A percentile compares a stretch with the other conserved stretches of the same genome.
Conservation (phyloP, 768 basidiomycete genomes). For the Multifurca ochricompacta region DNA sequence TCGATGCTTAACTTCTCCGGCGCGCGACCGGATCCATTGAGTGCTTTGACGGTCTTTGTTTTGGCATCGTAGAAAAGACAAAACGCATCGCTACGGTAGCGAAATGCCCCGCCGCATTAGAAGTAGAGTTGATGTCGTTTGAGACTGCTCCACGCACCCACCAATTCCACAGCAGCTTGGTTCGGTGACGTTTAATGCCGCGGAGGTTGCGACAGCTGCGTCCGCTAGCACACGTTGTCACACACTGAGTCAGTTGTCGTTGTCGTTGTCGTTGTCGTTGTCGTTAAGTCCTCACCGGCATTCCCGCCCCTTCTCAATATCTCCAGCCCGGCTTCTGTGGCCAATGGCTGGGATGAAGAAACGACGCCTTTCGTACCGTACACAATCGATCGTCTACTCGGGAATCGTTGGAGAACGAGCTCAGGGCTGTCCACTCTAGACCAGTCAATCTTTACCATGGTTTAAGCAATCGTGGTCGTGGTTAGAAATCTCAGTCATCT, state of each 20-base stretch:
- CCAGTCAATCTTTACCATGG: constrained; percentile 40
- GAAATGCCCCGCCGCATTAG: too few relatives aligned
- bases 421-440: constrained; percentile 60
- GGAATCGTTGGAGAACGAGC: constrained; percentile 57
- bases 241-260: not conserved
- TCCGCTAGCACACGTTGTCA: constrained; percentile 53
- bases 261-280: not conserved
- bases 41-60: constrained; percentile 71
- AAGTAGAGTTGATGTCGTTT: too few relatives aligned
- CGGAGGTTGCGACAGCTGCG: constrained; percentile 90
- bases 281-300: constrained; percentile 53
- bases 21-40: constrained; percentile 90
- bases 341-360: constrained; percentile 84
- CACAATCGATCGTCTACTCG: constrained; percentile 76
- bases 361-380: constrained; percentile 59
- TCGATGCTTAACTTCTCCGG: constrained; percentile 75
- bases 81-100: constrained; percentile 68
- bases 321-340: constrained; percentile 86
- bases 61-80: constrained; percentile 88
- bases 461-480: constrained; percentile 6
- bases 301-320: constrained; percentile 91
- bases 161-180: constrained; percentile 89
- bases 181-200: constrained; percentile 87
- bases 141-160: constrained; percentile 42
- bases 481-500: not conserved